Conservation (phyloP, 2,329 filamentous ascomycete genomes). For the Hymenotorrendiella dingleyae region DNA sequence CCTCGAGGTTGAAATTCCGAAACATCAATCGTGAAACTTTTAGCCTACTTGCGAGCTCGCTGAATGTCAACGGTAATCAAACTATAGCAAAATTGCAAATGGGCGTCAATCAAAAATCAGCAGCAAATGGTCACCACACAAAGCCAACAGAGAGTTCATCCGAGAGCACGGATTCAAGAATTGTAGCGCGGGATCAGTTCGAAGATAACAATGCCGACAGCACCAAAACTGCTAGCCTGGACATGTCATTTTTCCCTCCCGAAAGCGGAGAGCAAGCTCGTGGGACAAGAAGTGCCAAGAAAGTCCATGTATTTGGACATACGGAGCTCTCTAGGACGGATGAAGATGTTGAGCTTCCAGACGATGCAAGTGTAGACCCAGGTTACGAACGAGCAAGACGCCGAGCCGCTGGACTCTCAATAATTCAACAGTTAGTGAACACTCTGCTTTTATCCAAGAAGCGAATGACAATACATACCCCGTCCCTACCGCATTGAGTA, state of each 20-base stretch:
- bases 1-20: conserved; percentile 57
- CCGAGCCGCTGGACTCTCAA: conserved; percentile 28
- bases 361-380: conserved; percentile 22
- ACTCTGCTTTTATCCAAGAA: not conserved
- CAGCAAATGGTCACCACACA: conserved; percentile 15
- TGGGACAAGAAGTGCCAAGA: conserved; percentile 18
- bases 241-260: conserved; percentile 32
- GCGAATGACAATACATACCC: not conserved
- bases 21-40: conserved; percentile 44
- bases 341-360: conserved; percentile 15
- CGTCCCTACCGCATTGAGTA: no score
- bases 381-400: conserved; percentile 29
- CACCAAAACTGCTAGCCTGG: conserved; percentile 29
- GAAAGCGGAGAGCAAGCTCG: conserved; percentile 25
- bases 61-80: conserved; percentile 74
- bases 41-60: conserved; percentile 55
- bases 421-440: conserved; percentile 28
- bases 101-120: conserved; percentile 34
- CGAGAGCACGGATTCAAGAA: conserved; percentile 18
- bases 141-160: conserved; percentile 6
- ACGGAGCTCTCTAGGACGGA: conserved; percentile 29
- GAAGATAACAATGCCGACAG: conserved; percentile 26
- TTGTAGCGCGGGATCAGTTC: not conserved
- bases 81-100: conserved; percentile 71
- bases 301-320: conserved; percentile 34